Conservation (phyloP, 2,329 filamentous ascomycete species). For the Bretziella fagacearum region DNA sequence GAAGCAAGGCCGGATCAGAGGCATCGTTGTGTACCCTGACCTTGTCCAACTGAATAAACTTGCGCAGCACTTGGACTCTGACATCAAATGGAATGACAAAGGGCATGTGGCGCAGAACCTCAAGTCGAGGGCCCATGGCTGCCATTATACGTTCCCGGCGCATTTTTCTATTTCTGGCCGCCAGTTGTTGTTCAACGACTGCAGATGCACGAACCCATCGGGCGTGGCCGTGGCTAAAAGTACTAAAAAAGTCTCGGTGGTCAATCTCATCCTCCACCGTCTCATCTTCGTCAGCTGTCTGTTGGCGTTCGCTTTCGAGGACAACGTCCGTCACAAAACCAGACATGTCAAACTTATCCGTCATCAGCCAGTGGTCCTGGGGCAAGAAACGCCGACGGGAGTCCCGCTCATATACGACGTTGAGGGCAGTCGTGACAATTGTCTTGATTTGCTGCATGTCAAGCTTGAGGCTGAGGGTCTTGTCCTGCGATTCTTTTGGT, state of each 20-base stretch:
- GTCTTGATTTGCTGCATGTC: conserved; percentile 62
- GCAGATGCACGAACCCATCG: no score
- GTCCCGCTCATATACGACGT: conserved; percentile 84
- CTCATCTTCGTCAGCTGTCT: neutral
- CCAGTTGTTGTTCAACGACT: no score
- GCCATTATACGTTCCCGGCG: conserved; percentile 57
- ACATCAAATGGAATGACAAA: conserved; percentile 91
- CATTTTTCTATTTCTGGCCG: conserved; percentile 21
- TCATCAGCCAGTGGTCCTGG: conserved; percentile 87
- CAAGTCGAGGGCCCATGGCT: conserved; percentile 66
- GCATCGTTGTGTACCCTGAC: conserved; percentile 25
- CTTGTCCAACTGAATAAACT: conserved; percentile 65
- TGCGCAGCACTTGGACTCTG: conserved; percentile 77
- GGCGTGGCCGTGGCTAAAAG: no score
- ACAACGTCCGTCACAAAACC: conserved; percentile 77
- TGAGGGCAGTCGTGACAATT: conserved; percentile 63
- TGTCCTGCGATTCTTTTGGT: neutral
- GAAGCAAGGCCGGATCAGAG: conserved; percentile 12
- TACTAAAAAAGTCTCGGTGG: no score
- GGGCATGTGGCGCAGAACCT: conserved; percentile 88
- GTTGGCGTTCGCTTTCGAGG: conserved; percentile 70
- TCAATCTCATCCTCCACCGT: neutral
- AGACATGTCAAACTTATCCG: conserved; percentile 67
- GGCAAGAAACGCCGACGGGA: conserved; percentile 75
- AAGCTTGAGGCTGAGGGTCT: conserved; percentile 23